Evolutionary conservation across 176 grass and related monocot species (phyloP), one percentile per base, ranked within the genome.

Genomic region (Eragrostis nindensis): DNA sequence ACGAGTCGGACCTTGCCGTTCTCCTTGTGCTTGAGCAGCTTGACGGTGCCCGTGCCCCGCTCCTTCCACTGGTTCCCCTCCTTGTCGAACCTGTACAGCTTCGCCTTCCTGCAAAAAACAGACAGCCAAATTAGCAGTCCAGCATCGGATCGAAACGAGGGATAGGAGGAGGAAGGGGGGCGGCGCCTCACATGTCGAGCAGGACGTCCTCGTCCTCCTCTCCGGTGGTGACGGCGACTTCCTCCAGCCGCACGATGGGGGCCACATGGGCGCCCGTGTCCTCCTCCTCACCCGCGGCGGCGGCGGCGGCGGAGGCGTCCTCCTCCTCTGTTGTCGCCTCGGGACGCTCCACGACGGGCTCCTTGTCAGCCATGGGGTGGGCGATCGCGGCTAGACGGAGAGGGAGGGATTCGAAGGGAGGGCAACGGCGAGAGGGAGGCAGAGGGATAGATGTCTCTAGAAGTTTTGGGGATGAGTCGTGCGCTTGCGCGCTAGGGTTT

Each of bases 251-350:
- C 75, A 93, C 88, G 80, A 93, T 88, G 40, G 88, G 88, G 22
- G 88, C 90, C 18, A 97, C 86, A 61, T 86, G 85, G 46, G 93
- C 87, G 8, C 90, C 90, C 30, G 94, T 97, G 80, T 97, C 94
- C 77, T 97, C 94, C 32, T 93, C 94, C 60, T 97, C 94, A 14
- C 85, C 90, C 13, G 47, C 74, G 26, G 82, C 56, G 2, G 74
- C 67, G 42, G 47, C 74, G 26, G 82, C 56, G 2, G 74, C 67
- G 42, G 49, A 16, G 80, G 75, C 41, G 40, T 36, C 86, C 55
- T 90, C 85, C 24, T 50, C 85, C 30, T 73, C 77, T 11, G 48
- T 66, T 52, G 78, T 14, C 1, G 38, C 69, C 66, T 60, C 74
- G 70, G 41, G 81, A 71, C 79, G 89, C 72, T 87, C 94, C 68